These are phyloP conservation scores for Dichotomopilus funicola DNA, from an alignment of 2,329 filamentous ascomycete genomes.

Conservation along the genomic window DNA sequence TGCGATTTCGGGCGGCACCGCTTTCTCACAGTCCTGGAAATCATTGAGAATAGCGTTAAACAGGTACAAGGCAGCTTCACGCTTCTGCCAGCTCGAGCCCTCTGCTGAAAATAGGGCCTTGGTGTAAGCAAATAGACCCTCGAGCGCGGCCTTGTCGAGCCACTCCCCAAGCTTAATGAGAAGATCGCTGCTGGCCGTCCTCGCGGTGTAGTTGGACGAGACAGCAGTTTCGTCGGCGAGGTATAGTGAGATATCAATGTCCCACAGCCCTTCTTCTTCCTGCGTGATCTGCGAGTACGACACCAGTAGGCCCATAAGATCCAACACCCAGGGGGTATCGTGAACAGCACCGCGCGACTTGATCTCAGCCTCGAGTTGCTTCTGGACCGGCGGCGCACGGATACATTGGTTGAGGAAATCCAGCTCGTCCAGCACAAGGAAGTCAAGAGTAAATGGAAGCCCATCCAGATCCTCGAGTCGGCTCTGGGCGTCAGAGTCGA, in stretches of 20 bases:
- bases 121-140: slow-evolving; percentile 72
- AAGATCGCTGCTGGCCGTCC: slow-evolving; percentile 86
- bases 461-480: slow-evolving; percentile 84
- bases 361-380: slow-evolving; percentile 79
- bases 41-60: slow-evolving; percentile 80
- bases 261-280: slow-evolving; percentile 93
- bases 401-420: slow-evolving; percentile 92
- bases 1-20: slow-evolving; percentile 62
- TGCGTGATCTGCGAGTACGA: slow-evolving; percentile 83
- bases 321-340: slow-evolving; percentile 72
- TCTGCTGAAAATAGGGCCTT: slow-evolving; percentile 61
- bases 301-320: slow-evolving; percentile 79
- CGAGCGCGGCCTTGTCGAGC: slow-evolving; percentile 68
- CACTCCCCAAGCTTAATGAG: slow-evolving; percentile 90
- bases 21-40: slow-evolving; percentile 69
- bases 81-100: slow-evolving; percentile 50
- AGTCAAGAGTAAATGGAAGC: slow-evolving; percentile 91
- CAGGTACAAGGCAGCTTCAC: slow-evolving; percentile 78
- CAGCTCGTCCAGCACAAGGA: slow-evolving; percentile 85
- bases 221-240: slow-evolving; percentile 91
- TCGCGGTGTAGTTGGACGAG: slow-evolving; percentile 90
- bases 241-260: slow-evolving; percentile 93
- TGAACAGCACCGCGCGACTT: slow-evolving; percentile 51
- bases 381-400: slow-evolving; percentile 78
- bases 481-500: slow-evolving; percentile 77